A percentile compares a stretch with the other conserved stretches of the same genome.
These are phyloP conservation scores for Hymenoscyphus infarciens DNA, from an alignment of 2,329 filamentous ascomycete species.

Conservation along the genomic window DNA sequence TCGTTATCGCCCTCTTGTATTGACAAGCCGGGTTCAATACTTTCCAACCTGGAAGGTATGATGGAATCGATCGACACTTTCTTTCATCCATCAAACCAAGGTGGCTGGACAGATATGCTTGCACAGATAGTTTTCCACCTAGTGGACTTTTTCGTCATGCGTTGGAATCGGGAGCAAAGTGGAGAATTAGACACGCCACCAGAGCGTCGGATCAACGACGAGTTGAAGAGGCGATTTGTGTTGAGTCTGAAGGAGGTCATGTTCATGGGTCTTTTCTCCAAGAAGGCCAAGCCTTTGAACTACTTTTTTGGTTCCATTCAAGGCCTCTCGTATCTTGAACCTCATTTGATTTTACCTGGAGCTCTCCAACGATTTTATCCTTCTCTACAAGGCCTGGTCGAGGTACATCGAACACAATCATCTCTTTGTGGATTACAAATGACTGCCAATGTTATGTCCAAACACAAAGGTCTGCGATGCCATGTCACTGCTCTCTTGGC, in stretches of 20 bases:
- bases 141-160: conserved; percentile 92
- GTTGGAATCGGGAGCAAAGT: conserved; percentile 93
- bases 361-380: conserved; percentile 95
- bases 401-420: conserved; percentile 93
- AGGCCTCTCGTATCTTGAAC: conserved; percentile 84
- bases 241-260: conserved; percentile 84
- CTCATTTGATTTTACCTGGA: conserved; percentile 85
- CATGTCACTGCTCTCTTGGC: conserved; percentile 94
- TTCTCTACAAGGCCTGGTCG: conserved; percentile 91
- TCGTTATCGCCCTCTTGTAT: conserved; percentile 84
- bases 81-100: conserved; percentile 96
- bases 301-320: conserved; percentile 90
- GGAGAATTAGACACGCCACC: conserved; percentile 84
- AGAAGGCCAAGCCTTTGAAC: conserved; percentile 86
- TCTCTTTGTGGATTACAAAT: conserved; percentile 90
- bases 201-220: conserved; percentile 73
- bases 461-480: conserved; percentile 92
- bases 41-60: conserved; percentile 83
- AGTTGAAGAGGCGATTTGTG: conserved; percentile 86
- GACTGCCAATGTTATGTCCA: conserved; percentile 84
- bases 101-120: conserved; percentile 83
- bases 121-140: conserved; percentile 90
- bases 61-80: conserved; percentile 97
- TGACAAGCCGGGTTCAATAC: conserved; percentile 70
- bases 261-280: conserved; percentile 97